Percentiles rank a stretch among this genome's conserved stretches.
These are phyloP conservation scores for Gryganskiella cystojenkinii DNA, from an alignment of 192 early-diverging fungal genomes.

Conservation along the genomic window DNA sequence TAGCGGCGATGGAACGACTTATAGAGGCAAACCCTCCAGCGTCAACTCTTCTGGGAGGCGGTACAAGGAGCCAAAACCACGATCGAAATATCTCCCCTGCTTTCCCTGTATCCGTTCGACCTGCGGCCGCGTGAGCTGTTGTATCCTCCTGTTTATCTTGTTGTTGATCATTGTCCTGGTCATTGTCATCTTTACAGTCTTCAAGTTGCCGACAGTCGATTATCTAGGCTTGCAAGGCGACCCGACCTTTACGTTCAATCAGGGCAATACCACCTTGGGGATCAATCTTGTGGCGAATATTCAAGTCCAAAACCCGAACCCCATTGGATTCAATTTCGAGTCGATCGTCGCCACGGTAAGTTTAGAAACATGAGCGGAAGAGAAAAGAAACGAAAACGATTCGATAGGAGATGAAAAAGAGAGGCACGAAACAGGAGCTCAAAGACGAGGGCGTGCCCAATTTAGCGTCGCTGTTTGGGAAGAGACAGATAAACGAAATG, in stretches of 20 bases:
- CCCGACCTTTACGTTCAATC: constrained; percentile 25
- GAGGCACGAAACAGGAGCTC: too few relatives aligned
- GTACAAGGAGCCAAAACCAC: constrained; percentile 7
- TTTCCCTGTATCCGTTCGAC: constrained; percentile 39
- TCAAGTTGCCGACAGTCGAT: constrained; percentile 34
- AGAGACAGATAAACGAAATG: too few relatives aligned
- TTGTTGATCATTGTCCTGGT: constrained; percentile 22
- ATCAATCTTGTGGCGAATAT: constrained; percentile 29
- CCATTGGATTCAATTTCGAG: constrained; percentile 34
- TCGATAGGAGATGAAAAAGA: background rate
- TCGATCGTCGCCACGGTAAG: constrained; percentile 25
- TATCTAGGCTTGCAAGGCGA: constrained; percentile 12
- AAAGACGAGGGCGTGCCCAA: too few relatives aligned
- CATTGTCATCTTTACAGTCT: constrained; percentile 32
- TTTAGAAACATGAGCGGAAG: background rate
- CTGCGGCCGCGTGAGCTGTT: constrained; percentile 14
- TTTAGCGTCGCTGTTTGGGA: too few relatives aligned
- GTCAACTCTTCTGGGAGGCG: background rate
- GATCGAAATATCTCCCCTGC: constrained; percentile 14
- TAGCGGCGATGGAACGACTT: too few relatives aligned
- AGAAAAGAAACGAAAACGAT: background rate
- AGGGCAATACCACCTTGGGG: constrained; percentile 40
- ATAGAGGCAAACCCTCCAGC: too few relatives aligned
- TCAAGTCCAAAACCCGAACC: constrained; percentile 43
- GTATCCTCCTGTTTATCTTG: constrained; percentile 27